phyloP scores from a whole-genome alignment of 441 rosid species.

The Rhodomyrtus psidioides region DNA sequence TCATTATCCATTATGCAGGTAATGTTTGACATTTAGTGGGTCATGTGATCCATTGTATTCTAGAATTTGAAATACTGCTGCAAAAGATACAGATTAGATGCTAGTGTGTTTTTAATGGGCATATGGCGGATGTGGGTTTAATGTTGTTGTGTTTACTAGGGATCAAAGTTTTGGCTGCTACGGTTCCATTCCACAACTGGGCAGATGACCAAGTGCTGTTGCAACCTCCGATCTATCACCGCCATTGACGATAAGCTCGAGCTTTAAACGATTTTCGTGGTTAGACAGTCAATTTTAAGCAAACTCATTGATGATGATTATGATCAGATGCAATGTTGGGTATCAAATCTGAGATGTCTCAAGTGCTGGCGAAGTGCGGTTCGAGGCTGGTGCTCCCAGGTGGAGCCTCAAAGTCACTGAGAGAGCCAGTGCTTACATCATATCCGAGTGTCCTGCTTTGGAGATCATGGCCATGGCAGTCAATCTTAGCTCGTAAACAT shows the following conservation, averaged over 20 bases:
- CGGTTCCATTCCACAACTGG: conserved; percentile 83
- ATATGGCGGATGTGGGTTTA: background rate
- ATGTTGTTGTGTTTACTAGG: background rate
- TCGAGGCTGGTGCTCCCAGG: conserved; percentile 70
- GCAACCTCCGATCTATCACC: conserved; percentile 52
- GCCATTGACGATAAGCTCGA: conserved; percentile 55
- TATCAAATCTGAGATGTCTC: conserved; percentile 82
- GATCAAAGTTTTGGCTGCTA: conserved; percentile 19
- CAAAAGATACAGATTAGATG: background rate
- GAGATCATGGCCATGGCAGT: too few relatives aligned
- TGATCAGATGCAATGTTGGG: conserved; percentile 75
- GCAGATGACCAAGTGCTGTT: conserved; percentile 36
- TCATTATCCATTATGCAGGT: too few relatives aligned
- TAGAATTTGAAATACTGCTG: background rate
- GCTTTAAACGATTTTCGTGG: background rate
- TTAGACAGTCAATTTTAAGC: background rate
- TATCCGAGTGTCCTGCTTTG: conserved; percentile 42
- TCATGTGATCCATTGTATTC: background rate
- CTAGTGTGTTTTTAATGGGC: background rate
- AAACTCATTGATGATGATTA: background rate
- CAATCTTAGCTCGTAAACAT: conserved; percentile 61
- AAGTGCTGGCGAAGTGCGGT: conserved; percentile 62
- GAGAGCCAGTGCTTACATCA: conserved; percentile 55
- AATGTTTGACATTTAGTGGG: too few relatives aligned
- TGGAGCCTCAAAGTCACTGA: conserved; percentile 66